Evolutionary conservation across 1,284 basidiomycete genomes (phyloP).

Genomic region (Heterobasidion parviporum): DNA sequence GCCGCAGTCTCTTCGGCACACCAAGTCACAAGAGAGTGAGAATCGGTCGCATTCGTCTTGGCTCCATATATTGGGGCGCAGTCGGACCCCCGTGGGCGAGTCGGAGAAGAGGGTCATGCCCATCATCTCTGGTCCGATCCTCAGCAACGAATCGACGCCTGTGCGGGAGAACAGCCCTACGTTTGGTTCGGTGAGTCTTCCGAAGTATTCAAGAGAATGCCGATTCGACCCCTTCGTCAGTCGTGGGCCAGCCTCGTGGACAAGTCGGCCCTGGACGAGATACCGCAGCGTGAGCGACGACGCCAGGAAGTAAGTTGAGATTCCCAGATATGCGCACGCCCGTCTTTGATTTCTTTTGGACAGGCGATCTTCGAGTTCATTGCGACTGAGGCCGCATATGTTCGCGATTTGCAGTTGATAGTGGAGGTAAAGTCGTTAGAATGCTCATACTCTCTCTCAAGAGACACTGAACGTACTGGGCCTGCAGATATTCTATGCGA

Average conservation of each 20-base stretch:
- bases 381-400: conserved; percentile 80
- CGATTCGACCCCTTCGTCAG: conserved; percentile 23
- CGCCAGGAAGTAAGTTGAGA: conserved; percentile 66
- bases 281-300: conserved; percentile 71
- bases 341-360: background rate
- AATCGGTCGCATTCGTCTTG: conserved; percentile 13
- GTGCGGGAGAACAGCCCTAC: conserved; percentile 37
- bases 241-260: conserved; percentile 92
- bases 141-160: conserved; percentile 6
- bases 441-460: conserved; percentile 13
- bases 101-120: conserved; percentile 28
- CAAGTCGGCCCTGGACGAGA: conserved; percentile 68
- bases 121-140: conserved; percentile 55
- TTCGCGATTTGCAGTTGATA: conserved; percentile 83
- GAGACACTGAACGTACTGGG: background rate
- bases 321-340: background rate
- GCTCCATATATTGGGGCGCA: conserved; percentile 50
- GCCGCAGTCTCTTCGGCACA: conserved; percentile 15
- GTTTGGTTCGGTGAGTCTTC: conserved; percentile 58
- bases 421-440: conserved; percentile 57
- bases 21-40: conserved; percentile 17
- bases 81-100: conserved; percentile 34
- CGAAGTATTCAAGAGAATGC: background rate
- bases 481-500: conserved; percentile 71
- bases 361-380: conserved; percentile 89